Evolutionary conservation across 768 basidiomycete species (phyloP).

Genomic region (Boletus reticuloceps): DNA sequence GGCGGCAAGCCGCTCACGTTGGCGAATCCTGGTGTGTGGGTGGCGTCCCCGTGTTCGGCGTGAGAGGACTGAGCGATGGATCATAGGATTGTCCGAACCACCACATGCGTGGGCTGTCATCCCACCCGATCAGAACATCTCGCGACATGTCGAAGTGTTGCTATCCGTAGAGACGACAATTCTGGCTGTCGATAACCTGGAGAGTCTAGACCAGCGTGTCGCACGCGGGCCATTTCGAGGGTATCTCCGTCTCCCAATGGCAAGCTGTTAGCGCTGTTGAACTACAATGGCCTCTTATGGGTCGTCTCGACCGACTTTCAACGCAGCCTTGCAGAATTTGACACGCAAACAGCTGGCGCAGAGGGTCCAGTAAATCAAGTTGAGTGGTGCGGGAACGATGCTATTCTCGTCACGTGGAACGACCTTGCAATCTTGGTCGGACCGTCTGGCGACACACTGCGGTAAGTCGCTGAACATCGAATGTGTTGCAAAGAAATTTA

Average conservation of each 20-base stretch:
- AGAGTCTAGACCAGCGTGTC: slow-evolving; percentile 83
- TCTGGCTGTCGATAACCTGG: slow-evolving; percentile 83
- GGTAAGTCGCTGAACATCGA: slow-evolving; percentile 46
- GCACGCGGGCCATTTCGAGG: slow-evolving; percentile 86
- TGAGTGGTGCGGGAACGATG: slow-evolving; percentile 97
- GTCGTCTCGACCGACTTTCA: slow-evolving; percentile 96
- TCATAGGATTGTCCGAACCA: slow-evolving; percentile 67
- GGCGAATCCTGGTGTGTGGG: slow-evolving; percentile 66
- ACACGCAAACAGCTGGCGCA: slow-evolving; percentile 57
- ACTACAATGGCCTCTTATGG: slow-evolving; percentile 71
- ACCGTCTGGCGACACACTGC: slow-evolving; percentile 82
- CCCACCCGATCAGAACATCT: slow-evolving; percentile 85
- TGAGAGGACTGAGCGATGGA: slow-evolving; percentile 1
- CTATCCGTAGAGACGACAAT: slow-evolving; percentile 81
- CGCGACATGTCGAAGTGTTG: slow-evolving; percentile 86
- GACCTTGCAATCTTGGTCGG: slow-evolving; percentile 81
- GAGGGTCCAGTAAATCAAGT: slow-evolving; percentile 66
- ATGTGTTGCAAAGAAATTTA: slow-evolving; percentile 3
- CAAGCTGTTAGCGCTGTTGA: slow-evolving; percentile 84
- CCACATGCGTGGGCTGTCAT: slow-evolving; percentile 87
- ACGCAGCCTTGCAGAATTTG: slow-evolving; percentile 83
- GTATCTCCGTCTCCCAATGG: slow-evolving; percentile 93
- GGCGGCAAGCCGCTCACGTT: slow-evolving; percentile 71
- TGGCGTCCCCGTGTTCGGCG: slow-evolving; percentile 4
- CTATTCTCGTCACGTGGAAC: slow-evolving; percentile 85